These are phyloP conservation scores for Aegilops tauschii DNA, from an alignment of 176 grass and related monocot genomes.

Conservation along the genomic window DNA sequence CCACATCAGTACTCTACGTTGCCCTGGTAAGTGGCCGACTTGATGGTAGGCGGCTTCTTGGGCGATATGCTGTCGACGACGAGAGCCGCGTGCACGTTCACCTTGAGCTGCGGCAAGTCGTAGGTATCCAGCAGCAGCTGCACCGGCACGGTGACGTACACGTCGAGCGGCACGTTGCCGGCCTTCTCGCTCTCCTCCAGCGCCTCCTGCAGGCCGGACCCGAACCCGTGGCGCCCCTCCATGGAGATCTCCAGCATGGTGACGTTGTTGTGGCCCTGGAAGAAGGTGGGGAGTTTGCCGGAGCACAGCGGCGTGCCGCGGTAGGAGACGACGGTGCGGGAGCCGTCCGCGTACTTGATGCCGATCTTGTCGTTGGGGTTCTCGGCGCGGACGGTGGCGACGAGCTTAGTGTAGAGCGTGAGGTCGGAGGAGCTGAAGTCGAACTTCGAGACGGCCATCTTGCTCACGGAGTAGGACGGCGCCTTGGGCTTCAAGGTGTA, in stretches of 20 bases:
- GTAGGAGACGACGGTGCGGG: conserved; percentile 58
- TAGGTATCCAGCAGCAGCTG: conserved; percentile 12
- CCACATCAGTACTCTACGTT: conserved; percentile 36
- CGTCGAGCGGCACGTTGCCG: conserved; percentile 60
- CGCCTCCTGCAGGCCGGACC: conserved; percentile 49
- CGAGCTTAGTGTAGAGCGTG: conserved; percentile 62
- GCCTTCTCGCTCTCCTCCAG: conserved; percentile 58
- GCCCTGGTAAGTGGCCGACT: conserved; percentile 58
- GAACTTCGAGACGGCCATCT: conserved; percentile 67
- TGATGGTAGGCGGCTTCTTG: conserved; percentile 60
- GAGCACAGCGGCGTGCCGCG: conserved; percentile 57
- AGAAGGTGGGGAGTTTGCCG: conserved; percentile 58
- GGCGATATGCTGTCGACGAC: conserved; percentile 79
- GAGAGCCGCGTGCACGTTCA: conserved; percentile 63
- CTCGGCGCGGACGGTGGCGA: conserved; percentile 56
- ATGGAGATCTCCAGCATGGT: conserved; percentile 67
- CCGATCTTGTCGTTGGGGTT: conserved; percentile 86
- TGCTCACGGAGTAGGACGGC: conserved; percentile 70
- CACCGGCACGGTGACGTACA: conserved; percentile 66
- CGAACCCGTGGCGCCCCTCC: conserved; percentile 52
- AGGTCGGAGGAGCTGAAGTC: conserved; percentile 50
- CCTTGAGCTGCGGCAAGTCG: conserved; percentile 36
- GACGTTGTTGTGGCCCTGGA: conserved; percentile 68
- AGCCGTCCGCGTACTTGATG: conserved; percentile 58
- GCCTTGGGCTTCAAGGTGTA: conserved; percentile 52